Conservation (phyloP, 352 stramenopile genomes). For the Phytopythium sindhum region DNA sequence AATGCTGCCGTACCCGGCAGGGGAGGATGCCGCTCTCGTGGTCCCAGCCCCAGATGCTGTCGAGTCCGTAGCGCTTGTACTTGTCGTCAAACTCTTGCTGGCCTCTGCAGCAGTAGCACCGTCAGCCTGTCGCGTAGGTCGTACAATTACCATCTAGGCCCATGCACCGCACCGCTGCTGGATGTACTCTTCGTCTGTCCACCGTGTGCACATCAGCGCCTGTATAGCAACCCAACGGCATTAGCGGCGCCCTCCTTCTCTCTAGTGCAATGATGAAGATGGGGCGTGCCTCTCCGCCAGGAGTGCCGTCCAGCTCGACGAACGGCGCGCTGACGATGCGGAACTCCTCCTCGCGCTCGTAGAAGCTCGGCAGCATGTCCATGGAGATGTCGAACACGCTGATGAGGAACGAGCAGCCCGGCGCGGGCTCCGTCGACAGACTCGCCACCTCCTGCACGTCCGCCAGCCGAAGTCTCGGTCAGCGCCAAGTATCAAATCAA, state of each 20-base stretch:
- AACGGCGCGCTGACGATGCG: constrained; percentile 81
- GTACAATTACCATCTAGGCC: background rate
- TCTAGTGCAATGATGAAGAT: background rate
- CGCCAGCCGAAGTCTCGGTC: background rate
- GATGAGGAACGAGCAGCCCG: constrained; percentile 58
- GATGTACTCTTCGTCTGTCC: constrained; percentile 88
- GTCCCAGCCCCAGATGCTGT: constrained; percentile 91
- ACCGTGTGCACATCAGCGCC: constrained; percentile 86
- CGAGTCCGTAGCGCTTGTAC: constrained; percentile 81
- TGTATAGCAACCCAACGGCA: constrained; percentile 3
- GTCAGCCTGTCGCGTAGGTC: background rate
- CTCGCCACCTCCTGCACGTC: constrained; percentile 82
- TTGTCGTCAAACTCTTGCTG: constrained; percentile 76
- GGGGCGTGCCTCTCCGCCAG: constrained; percentile 13
- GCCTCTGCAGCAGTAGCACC: constrained; percentile 36
- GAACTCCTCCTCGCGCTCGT: constrained; percentile 88
- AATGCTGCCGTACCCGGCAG: constrained; percentile 47
- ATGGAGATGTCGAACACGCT: constrained; percentile 70
- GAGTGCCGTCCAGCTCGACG: constrained; percentile 48
- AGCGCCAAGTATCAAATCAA: background rate
- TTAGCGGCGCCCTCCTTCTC: background rate
- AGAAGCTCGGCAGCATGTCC: constrained; percentile 57
- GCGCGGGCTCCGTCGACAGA: constrained; percentile 64
- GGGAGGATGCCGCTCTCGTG: constrained; percentile 80
- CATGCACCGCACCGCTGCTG: constrained; percentile 21